A percentile compares a stretch with the other conserved stretches of the same genome.
Conservation (phyloP, 2,329 filamentous ascomycete species). For the Amphichorda felina region DNA sequence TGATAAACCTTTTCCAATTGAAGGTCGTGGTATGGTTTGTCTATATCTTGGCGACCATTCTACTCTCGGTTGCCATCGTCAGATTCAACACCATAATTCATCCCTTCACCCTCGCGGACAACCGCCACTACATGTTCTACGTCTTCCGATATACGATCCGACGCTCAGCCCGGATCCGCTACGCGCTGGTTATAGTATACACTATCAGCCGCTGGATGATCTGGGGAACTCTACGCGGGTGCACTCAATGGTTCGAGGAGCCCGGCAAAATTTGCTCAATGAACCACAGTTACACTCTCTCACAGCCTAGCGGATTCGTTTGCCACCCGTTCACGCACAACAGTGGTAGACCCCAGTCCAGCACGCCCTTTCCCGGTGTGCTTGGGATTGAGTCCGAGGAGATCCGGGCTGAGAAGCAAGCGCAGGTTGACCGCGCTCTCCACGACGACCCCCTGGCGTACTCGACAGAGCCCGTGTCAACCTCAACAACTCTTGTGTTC, state of each 20-base stretch:
- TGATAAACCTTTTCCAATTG: neutral
- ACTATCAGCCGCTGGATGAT: slow-evolving; percentile 56
- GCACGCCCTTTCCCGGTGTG: too few relatives aligned
- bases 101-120: slow-evolving; percentile 91
- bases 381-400: slow-evolving; percentile 2
- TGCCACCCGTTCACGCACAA: neutral
- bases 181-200: slow-evolving; percentile 59
- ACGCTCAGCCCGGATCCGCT: slow-evolving; percentile 49
- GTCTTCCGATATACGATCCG: slow-evolving; percentile 77
- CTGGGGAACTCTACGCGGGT: slow-evolving; percentile 49
- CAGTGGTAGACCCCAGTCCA: too few relatives aligned
- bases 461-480: slow-evolving; percentile 20
- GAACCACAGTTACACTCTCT: neutral
- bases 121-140: slow-evolving; percentile 96
- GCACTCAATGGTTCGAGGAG: slow-evolving; percentile 3
- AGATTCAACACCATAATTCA: slow-evolving; percentile 87
- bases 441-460: slow-evolving; percentile 7
- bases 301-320: neutral
- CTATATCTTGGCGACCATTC: slow-evolving; percentile 21
- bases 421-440: too few relatives aligned
- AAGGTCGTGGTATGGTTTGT: slow-evolving; percentile 16
- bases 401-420: slow-evolving; percentile 11
- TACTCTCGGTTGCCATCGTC: slow-evolving; percentile 37
- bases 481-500: slow-evolving; percentile 43
- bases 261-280: neutral